Base-by-base conservation (phyloP, 208 protist species). In the Trypanosoma avium region DNA sequence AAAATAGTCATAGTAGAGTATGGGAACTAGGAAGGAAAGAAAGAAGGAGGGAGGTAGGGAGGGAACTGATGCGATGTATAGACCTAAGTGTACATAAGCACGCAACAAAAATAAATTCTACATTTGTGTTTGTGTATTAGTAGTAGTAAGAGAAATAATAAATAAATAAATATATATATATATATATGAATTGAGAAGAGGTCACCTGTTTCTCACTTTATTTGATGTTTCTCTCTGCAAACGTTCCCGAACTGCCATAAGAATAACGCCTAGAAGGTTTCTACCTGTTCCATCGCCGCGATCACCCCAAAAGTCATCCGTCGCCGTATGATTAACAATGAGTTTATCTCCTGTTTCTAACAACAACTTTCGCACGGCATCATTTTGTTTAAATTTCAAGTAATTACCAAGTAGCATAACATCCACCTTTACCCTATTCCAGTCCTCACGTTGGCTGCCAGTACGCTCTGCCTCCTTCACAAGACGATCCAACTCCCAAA, bases 351-450 rank as follows among this genome's bases (percentile, higher is more conserved):
- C 79, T 27, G 89, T 95, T 29, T 67, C 61, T 33, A 95, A 59
- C 45, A 95, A 70, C 35, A 89, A 60, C 9, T 60, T 45, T 13
- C 82, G 81, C 1, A 79, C 71, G 5, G 63, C 70, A 4, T 88
- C 76, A 68, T 95, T 95, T 61, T 95, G 86, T 67, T 91, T 91
- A 43, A 95, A 92, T 73, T 95, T 95, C 67, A 88, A 82, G 75
- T 95, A 95, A 40, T 84, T 83, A 50, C 85, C 85, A n/a, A 93
- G 71, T 27, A 92, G 77, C 86, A 92, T 93, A 24, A 89, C 81
- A 56, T 92, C 89, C 2, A 92, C 79, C 69, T 95, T 95, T 48
- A 85, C 73, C 8, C 80, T 74, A 61, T 88, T 83, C 89, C 89
- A 95, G 69, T 95, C 84, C 0, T 48, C 68, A 33, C 84, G 81